Base-by-base conservation (phyloP, 2,329 filamentous ascomycete species). In the Hansfordia pulvinata region DNA sequence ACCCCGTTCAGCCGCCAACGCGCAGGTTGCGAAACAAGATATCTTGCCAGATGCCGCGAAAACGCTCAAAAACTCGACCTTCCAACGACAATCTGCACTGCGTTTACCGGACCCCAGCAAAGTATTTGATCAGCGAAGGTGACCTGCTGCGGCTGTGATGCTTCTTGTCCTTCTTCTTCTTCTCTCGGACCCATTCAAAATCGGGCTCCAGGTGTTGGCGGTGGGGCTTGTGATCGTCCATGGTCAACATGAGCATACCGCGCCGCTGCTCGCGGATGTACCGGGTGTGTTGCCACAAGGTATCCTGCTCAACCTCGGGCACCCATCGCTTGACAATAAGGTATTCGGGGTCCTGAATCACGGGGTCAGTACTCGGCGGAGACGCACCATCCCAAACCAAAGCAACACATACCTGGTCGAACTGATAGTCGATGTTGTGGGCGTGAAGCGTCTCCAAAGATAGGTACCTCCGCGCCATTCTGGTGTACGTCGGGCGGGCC, bases 321-420 rank as follows among this genome's bases (percentile, higher is more conserved):
- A 85, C 71, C 70, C 71, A 81, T 30, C 72, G 63, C 50, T 78
- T 80, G 53, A 85, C 78, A 32, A 86, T 51, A 29, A 85, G 58
- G 39, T 71, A 85, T 24, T 78, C 71, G 11, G 69, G 64, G 41
- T 85, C 75, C 61, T 73, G 37, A 21, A 19, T 15, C 18, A 8
- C 9, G 8, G 19, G 14, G 34, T 46, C 34, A 45, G 42, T 30
- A 19, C 14, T 4, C 22, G 20, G 47, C 26, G 54, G 30, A 10
- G 22, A 20, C 13, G 17, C 16, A 23, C 16, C 5, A 20, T 16
- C 20, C 16, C 17, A 9, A n/a, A 6, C 22, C 15, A 23, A 17
- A 17, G 11, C 10, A 20, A 8, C 11, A 47, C 64, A 50, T 51
- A 74, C 70, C 33, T 50, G 32, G 35, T 77, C 72, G 26, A 62